Base-by-base conservation (phyloP, 352 stramenopile species). In the Globisporangium abappressorium region DNA sequence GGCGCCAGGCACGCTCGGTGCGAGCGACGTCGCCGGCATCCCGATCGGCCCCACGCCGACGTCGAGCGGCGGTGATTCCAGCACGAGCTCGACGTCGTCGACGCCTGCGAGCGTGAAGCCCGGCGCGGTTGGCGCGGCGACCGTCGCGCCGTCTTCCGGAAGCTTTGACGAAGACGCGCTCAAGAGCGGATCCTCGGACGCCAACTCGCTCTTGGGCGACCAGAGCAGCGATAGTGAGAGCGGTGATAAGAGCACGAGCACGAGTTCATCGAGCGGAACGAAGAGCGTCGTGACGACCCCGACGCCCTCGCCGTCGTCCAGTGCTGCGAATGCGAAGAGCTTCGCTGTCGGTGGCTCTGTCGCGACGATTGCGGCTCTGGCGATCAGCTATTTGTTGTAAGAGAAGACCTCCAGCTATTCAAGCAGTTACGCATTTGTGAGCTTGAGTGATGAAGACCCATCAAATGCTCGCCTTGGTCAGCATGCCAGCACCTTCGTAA, bases 1-100 rank as follows among this genome's bases (percentile, higher is more conserved):
- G 18, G 55, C 47, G 51, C 59, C 46, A 43, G 69, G 64, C 33
- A 71, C 55, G 58, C 57, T 70, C 34, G 64, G 65, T 43, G 54
- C 46, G 20, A 74, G 61, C 57, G 43, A 57, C 41, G 70, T 70
- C 26, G 62, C 72, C 11, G 66, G 64, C 24, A 73, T 69, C 61
- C 36, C 72, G 28, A 62, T 68, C 36, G 46, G 26, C 1, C 69
- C 75, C n/a, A 65, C 64, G 55, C 71, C n/a, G 55, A 70, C 56
- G 54, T 51, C 41, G 5, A 47, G 15, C n/a, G 15, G 41, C 41
- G 14, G 24, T 4, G 66, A 68, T 55, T 64, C 36, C 20, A 70
- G 51, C 30, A 62, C 68, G 2, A 55, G 57, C 43, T 11, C 36
- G 2, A 51, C 66, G 9, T 47, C 51, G 38, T 54, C 28, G 33